Evolutionary conservation across 257 asterid genomes (phyloP).

Genomic region (Jasminum sambac): DNA sequence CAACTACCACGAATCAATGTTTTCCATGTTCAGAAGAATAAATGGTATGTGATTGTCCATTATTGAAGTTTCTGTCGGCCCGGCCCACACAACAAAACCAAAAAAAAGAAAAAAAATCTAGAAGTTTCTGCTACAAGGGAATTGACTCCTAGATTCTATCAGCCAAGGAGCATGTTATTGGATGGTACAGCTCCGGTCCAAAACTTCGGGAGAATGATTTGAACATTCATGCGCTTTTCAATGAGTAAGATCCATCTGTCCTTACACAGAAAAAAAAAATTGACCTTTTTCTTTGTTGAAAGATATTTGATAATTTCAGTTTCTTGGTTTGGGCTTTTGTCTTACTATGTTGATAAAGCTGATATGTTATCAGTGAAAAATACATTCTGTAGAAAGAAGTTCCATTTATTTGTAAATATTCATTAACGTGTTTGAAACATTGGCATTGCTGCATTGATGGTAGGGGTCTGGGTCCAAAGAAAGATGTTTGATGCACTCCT

Average conservation of each 20-base stretch:
- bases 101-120: neutral
- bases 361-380: neutral
- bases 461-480: neutral
- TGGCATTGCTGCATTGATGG: neutral
- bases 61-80: constrained; percentile 1
- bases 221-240: constrained; percentile 69
- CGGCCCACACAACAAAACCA: too few species aligned
- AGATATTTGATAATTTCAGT: neutral
- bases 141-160: constrained; percentile 31
- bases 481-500: neutral
- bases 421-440: neutral
- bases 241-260: constrained; percentile 58
- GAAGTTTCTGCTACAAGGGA: neutral
- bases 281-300: neutral
- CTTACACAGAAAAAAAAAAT: neutral
- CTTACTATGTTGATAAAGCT: neutral
- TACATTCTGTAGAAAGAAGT: neutral
- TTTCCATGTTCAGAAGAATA: constrained; percentile 92
- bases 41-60: constrained; percentile 53
- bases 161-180: constrained; percentile 99
- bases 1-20: constrained; percentile 91
- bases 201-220: constrained; percentile 87
- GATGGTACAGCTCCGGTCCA: constrained; percentile 99
- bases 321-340: neutral
- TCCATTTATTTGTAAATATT: neutral